A percentile compares a stretch with the other conserved stretches of the same genome.
Conservation (phyloP, 352 stramenopile species). For the Phytophthora multivora region DNA sequence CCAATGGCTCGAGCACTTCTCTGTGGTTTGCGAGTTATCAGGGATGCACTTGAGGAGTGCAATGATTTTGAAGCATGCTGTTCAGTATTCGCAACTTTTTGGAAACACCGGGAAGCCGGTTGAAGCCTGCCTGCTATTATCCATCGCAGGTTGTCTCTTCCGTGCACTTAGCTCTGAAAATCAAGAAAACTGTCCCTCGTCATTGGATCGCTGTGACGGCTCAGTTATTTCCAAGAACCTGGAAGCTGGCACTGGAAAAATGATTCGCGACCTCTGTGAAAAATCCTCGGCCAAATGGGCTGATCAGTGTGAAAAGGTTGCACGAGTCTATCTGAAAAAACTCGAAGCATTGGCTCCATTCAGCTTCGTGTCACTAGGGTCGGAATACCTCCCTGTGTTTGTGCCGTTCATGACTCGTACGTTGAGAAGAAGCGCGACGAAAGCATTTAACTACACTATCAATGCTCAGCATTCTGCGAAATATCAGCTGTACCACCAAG, state of each 20-base stretch:
- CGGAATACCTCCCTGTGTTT: slow-evolving; percentile 15
- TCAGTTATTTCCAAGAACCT: slow-evolving; percentile 21
- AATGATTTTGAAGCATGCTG: slow-evolving; percentile 43
- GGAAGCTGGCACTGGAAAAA: slow-evolving; percentile 12
- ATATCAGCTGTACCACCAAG: slow-evolving; percentile 36
- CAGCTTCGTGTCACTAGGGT: slow-evolving; percentile 11
- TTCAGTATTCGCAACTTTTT: slow-evolving; percentile 38
- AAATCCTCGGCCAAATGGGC: slow-evolving; percentile 7
- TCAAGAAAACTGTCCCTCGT: background rate
- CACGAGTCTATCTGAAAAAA: slow-evolving; percentile 45
- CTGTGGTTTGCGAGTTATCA: slow-evolving; percentile 46
- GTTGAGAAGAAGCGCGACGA: slow-evolving; percentile 47
- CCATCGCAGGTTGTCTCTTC: slow-evolving; percentile 32
- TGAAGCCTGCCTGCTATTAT: slow-evolving; percentile 28
- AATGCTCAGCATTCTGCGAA: slow-evolving; percentile 24
- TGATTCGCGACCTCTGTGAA: slow-evolving; percentile 32
- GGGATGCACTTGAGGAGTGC: slow-evolving; percentile 35
- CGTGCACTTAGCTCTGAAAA: slow-evolving; percentile 21
- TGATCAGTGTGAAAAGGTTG: slow-evolving; percentile 39
- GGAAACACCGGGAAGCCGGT: slow-evolving; percentile 15
- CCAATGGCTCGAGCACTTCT: slow-evolving; percentile 68
- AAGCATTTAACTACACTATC: slow-evolving; percentile 50
- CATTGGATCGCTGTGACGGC: background rate
- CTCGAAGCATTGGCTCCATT: slow-evolving; percentile 26
- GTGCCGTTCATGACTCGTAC: slow-evolving; percentile 43